Percentiles rank a stretch among this genome's conserved stretches.
These are phyloP conservation scores for Cystofilobasidium bisporidii DNA, from an alignment of 768 basidiomycete species.

Conservation along the genomic window DNA sequence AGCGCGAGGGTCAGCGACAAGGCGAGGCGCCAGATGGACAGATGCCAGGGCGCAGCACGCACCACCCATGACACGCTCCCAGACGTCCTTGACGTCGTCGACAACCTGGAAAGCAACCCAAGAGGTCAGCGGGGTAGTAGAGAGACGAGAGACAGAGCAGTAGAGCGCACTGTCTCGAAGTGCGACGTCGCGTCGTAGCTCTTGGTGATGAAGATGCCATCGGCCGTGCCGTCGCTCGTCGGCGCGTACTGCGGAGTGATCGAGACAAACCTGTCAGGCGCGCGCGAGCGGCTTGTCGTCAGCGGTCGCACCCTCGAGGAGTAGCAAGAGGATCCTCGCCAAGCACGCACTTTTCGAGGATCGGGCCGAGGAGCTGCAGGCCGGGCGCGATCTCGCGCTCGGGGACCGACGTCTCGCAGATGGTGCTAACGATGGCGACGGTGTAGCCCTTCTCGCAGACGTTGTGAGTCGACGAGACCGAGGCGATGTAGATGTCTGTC, in stretches of 20 bases:
- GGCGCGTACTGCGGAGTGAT: constrained; percentile 83
- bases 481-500: constrained; percentile 94
- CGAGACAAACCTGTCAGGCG: constrained; percentile 63
- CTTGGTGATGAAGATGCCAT: constrained; percentile 93
- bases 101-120: constrained; percentile 56
- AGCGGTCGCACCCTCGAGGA: too few species aligned
- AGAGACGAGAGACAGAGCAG: too few species aligned
- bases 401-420: constrained; percentile 88
- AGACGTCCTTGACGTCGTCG: constrained; percentile 92
- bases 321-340: too few species aligned
- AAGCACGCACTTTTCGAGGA: constrained; percentile 74
- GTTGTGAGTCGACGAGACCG: constrained; percentile 93
- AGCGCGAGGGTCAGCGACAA: too few species aligned
- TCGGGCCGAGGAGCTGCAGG: constrained; percentile 78
- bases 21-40: too few species aligned
- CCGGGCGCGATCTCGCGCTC: constrained; percentile 89
- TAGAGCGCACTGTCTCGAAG: constrained; percentile 66
- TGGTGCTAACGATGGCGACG: constrained; percentile 94
- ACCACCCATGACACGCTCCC: constrained; percentile 59
- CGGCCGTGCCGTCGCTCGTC: constrained; percentile 63
- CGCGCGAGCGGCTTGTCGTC: too few species aligned
- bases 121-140: too few species aligned
- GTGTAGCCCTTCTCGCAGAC: constrained; percentile 93
- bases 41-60: too few species aligned
- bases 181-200: constrained; percentile 98